Evolutionary conservation across 2,329 filamentous ascomycete species (phyloP), one percentile per base, ranked within the genome.

Genomic region (Alternaria gaisen): DNA sequence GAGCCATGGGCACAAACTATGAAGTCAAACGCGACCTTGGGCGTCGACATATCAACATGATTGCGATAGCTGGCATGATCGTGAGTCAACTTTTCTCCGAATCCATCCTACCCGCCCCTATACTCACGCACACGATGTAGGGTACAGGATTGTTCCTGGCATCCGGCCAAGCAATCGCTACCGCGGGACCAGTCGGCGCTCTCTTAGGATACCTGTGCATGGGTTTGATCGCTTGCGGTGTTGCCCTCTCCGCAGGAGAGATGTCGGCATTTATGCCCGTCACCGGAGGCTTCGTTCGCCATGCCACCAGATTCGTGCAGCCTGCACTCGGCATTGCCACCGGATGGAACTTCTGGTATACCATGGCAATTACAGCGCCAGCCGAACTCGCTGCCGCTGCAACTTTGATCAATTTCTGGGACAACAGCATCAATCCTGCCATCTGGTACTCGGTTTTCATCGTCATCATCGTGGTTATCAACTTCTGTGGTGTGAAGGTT

Each of bases 341-440:
- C 4, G 68, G 67, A 30, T 68, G 63, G 62, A 67, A 67, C 44
- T 61, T 59, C 51, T 65, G 61, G 32, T 56, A 56, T 41, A 51
- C 42, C 24, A 48, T 48, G 42, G 44, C 38, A 16, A 56, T 60
- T 12, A 32, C 47, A 3, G 56, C 46, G 30, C 56, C 63, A 22
- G 52, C 60, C 32, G 90, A 93, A 72, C 81, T 93, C 30, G 90
- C 87, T 0, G 89, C 89, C 0, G 87, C 89, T 1, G 90, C 89
- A 7, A 80, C 92, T 46, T 89, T 93, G 54, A 90, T 93, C 63
- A 87, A 92, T 74, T 93, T 89, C 74, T 93, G 90, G 91, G 82
- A 87, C 53, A 47, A 58, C 20, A 34, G 43, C 3, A 58, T 65
- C 22, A 67, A 67, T 5, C 40, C 48, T 30, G 61, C 59, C 5